A percentile compares a stretch with the other conserved stretches of the same genome.
phyloP scores from a whole-genome alignment of 1,139 yeast species.

The Pichia sp. region DNA sequence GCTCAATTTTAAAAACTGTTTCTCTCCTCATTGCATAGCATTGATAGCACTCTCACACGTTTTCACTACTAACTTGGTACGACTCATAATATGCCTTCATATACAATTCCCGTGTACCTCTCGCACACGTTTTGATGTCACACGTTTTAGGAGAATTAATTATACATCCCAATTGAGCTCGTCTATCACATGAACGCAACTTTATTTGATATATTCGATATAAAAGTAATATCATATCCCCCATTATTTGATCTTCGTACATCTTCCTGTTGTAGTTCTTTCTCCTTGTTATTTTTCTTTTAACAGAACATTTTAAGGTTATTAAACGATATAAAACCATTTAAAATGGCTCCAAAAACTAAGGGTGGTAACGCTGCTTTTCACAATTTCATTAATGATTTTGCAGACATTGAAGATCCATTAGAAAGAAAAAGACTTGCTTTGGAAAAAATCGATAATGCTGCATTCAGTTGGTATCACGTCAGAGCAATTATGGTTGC shows the following conservation, averaged over 20 bases:
- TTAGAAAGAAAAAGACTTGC: conserved; percentile 87
- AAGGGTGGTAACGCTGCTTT: conserved; percentile 85
- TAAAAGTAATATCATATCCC: background rate
- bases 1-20: no score
- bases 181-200: no score
- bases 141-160: no score
- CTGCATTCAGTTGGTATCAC: conserved; percentile 83
- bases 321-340: background rate
- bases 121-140: no score
- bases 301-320: background rate
- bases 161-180: no score
- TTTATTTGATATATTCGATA: background rate
- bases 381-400: conserved; percentile 78
- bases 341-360: conserved; percentile 27
- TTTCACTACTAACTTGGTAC: no score
- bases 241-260: background rate
- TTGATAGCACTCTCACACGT: no score
- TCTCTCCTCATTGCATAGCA: no score
- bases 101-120: no score
- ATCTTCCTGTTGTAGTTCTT: background rate
- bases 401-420: conserved; percentile 80
- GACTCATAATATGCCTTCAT: no score
- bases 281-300: background rate
- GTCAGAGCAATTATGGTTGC: conserved; percentile 81
- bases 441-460: conserved; percentile 78